A percentile compares a stretch with the other conserved stretches of the same genome.
These are phyloP conservation scores for Pestalotiopsis fici DNA, from an alignment of 2,329 filamentous ascomycete species.

Conservation along the genomic window DNA sequence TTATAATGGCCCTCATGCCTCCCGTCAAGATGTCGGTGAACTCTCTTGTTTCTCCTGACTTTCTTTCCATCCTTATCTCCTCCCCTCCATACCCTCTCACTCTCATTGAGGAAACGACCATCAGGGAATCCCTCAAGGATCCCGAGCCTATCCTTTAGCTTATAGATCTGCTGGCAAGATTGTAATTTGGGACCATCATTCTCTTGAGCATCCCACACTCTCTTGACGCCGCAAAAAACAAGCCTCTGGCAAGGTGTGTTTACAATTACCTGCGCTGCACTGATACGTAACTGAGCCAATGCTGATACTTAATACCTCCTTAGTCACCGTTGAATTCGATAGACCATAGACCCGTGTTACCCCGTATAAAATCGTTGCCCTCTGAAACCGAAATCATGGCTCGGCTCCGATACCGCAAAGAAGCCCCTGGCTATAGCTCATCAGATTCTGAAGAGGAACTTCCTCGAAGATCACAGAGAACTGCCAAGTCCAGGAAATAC, in stretches of 20 bases:
- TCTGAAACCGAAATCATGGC: not conserved
- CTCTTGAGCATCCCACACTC: not conserved
- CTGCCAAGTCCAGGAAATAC: not conserved
- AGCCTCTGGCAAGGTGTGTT: not conserved
- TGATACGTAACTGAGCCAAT: too few species aligned
- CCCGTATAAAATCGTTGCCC: not conserved
- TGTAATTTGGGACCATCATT: not conserved
- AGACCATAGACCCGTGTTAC: not conserved
- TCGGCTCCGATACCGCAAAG: not conserved
- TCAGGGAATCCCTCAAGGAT: not conserved
- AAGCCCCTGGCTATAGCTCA: not conserved
- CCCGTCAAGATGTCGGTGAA: slow-evolving; percentile 8
- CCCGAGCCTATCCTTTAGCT: not conserved
- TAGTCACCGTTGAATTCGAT: not conserved
- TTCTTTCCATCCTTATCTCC: not conserved
- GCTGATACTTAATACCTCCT: not conserved
- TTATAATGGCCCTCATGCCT: slow-evolving; percentile 2
- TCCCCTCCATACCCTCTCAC: not conserved
- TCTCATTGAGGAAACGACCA: not conserved
- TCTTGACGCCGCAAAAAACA: not conserved
- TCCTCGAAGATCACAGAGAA: not conserved
- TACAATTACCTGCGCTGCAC: not conserved
- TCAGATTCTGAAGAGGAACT: slow-evolving; percentile 2
- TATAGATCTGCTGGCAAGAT: slow-evolving; percentile 7
- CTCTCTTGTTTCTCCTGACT: not conserved